A percentile compares a stretch with the other conserved stretches of the same genome.
Conservation (phyloP, 2,329 filamentous ascomycete species). For the Torrubiella hemipterigena region DNA sequence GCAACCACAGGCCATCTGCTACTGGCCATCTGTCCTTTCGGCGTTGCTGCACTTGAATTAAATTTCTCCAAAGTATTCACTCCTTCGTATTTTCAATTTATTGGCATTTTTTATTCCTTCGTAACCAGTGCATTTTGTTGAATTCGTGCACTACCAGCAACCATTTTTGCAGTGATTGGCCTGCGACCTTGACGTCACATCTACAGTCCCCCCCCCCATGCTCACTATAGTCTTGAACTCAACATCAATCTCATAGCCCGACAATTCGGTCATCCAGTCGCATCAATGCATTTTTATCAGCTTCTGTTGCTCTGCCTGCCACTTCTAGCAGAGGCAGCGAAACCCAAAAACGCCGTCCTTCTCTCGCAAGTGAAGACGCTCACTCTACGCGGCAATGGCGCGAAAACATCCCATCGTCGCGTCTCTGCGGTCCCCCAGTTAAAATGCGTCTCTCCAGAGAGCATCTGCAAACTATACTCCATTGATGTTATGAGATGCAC, state of each 20-base stretch:
- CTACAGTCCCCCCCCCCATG: no score
- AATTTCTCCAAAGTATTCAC: no score
- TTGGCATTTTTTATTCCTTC: no score
- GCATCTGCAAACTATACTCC: slow-evolving; percentile 55
- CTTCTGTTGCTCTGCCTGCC: slow-evolving; percentile 13
- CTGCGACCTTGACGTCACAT: no score
- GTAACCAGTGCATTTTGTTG: no score
- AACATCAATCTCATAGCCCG: background rate
- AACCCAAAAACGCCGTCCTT: slow-evolving; percentile 40
- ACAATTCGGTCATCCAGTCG: background rate
- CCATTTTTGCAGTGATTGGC: no score
- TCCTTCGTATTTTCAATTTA: no score
- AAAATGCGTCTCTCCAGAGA: slow-evolving; percentile 56
- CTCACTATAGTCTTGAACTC: no score
- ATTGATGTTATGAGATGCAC: slow-evolving; percentile 80
- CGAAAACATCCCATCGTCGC: slow-evolving; percentile 64
- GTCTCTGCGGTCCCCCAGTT: slow-evolving; percentile 68
- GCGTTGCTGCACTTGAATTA: no score
- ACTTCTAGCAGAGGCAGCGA: slow-evolving; percentile 13
- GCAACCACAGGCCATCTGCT: no score
- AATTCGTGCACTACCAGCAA: no score
- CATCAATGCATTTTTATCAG: slow-evolving; percentile 16
- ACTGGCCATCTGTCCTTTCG: no score
- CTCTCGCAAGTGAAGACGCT: slow-evolving; percentile 59
- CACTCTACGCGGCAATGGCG: slow-evolving; percentile 55